Evolutionary conservation across 331 rosid genomes (phyloP), one percentile per base, ranked within the genome.

Genomic region (Malus hybrid): DNA sequence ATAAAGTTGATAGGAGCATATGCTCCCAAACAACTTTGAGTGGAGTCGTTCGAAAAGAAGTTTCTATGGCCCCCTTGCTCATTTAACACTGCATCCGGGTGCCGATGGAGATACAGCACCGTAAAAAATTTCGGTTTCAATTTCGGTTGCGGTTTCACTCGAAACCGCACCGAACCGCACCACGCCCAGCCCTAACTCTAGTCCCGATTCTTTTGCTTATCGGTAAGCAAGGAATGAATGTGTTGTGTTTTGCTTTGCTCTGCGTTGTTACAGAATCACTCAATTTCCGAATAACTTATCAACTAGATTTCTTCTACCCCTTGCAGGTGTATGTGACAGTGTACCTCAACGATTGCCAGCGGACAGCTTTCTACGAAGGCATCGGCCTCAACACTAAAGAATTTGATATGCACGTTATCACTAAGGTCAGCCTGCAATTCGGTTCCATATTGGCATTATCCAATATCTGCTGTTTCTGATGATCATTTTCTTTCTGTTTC

Each of bases 281-380:
- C 56, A 12, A 18, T 50, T 12, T 6, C 56, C 19, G 6, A 50
- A 14, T 50, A 6, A 5, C 56, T 50, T 7, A 36, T 7, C 29
- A 28, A 28, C 29, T 28, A 28, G 29, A 28, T 2, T 28, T 28
- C 42, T 36, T 33, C 36, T 33, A 7, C 42, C 42, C 42, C 42
- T 36, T 85, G 84, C 89, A 90, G 99, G 99, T 94, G 57, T 94
- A 91, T 46, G 99, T 94, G 78, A 94, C 99, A 6, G 90, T 94
- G 96, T 94, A 94, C 78, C 95, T 94, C 76, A 94, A 94, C 59
- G 99, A 94, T 85, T 94, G 99, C 86, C 99, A 94, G 39, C 88
- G 96, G 36, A 90, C 99, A 54, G 96, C 87, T 69, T 91, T 94
- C 89, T 94, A 94, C 79, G 99, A 94, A 83, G 97, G 99, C 79